phyloP scores from a whole-genome alignment of 345 rosid species.

The Kandelia obovata region DNA sequence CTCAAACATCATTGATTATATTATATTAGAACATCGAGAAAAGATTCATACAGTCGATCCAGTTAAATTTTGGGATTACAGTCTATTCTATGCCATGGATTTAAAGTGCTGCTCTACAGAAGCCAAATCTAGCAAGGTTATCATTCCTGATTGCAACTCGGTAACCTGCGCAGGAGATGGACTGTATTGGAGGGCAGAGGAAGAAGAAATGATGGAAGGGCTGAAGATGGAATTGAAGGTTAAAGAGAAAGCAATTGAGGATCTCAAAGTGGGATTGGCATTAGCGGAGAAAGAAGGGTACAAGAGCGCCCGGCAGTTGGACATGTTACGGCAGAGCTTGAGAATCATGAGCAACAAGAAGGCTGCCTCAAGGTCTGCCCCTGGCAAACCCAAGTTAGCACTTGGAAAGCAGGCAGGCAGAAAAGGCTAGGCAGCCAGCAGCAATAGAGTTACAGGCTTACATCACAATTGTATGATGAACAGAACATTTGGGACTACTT shows the following conservation, averaged over 20 bases:
- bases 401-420: constrained; percentile 11
- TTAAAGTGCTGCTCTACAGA: no score
- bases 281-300: constrained; percentile 41
- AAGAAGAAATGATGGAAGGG: constrained; percentile 45
- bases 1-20: no score
- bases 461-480: no score
- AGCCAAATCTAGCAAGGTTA: no score
- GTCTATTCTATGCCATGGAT: no score
- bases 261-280: constrained; percentile 40
- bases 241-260: constrained; percentile 46
- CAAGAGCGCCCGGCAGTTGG: constrained; percentile 54
- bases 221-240: constrained; percentile 49
- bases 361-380: constrained; percentile 1
- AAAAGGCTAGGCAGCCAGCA: background rate
- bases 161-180: constrained; percentile 30
- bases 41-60: no score
- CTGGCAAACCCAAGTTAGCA: constrained; percentile 9
- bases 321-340: constrained; percentile 71
- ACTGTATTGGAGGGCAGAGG: constrained; percentile 41
- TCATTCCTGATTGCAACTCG: background rate
- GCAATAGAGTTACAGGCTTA: no score
- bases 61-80: no score
- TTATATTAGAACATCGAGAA: no score
- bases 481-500: no score
- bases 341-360: constrained; percentile 46